Conservation (phyloP, 805 yeast species). For the Diddensiella transvaalensis region DNA sequence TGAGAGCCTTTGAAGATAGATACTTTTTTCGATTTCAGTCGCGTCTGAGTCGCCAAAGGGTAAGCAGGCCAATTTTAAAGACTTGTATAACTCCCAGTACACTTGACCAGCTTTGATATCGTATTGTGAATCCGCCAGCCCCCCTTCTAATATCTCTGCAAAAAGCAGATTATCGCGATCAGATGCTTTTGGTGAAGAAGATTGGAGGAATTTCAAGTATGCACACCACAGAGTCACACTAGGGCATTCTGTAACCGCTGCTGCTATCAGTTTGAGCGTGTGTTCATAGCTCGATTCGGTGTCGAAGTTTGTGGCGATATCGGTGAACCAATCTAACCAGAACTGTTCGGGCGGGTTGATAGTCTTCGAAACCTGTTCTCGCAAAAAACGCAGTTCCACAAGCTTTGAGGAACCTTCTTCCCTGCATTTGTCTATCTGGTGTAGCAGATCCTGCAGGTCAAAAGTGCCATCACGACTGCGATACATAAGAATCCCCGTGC, state of each 20-base stretch:
- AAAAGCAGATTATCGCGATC: not conserved
- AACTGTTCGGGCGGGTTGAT: conserved; percentile 2
- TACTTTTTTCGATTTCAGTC: conserved; percentile 10
- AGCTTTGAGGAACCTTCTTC: too few species aligned
- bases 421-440: too few species aligned
- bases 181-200: too few species aligned
- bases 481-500: too few species aligned
- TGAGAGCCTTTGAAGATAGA: conserved; percentile 24
- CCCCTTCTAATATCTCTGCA: not conserved
- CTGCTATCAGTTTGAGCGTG: not conserved
- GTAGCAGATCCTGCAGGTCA: too few species aligned
- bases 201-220: too few species aligned
- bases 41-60: not conserved
- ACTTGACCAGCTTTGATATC: not conserved
- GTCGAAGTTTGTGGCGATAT: not conserved
- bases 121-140: not conserved
- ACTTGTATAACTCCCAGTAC: not conserved
- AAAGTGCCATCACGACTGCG: too few species aligned
- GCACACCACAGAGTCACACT: not conserved
- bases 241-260: not conserved
- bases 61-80: not conserved
- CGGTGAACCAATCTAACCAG: conserved; percentile 9
- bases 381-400: not conserved
- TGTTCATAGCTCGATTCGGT: not conserved
- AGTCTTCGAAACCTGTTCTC: not conserved